Evolutionary conservation across 495 filamentous ascomycete species (phyloP), one percentile per base, ranked within the genome.

Genomic region (Acidomyces sp.): DNA sequence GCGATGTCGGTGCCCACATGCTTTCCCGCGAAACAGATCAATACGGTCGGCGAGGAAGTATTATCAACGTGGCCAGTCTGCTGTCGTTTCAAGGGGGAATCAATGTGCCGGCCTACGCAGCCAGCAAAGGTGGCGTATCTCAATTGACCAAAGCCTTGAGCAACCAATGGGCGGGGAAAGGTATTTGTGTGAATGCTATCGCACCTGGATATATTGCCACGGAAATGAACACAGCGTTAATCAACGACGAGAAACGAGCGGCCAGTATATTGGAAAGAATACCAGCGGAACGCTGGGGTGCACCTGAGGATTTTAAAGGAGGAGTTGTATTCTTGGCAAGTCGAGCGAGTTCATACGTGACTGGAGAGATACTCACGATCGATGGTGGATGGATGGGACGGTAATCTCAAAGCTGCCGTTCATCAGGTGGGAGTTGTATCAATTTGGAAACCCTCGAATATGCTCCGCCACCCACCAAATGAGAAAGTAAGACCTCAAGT

Each of bases 341-440:
- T 58, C 67, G 60, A 54, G 82, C 79, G 23, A 83, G 82, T 52
- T 70, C 59, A 20, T 93, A 93, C 66, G 80, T 95, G 9, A 81
- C 70, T 40, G 87, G 86, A 0, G 81, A 88, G 52, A 64, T 81
- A 0, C 45, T 93, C 43, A 75, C 80, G 4, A 82, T 94, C 31
- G 86, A 94, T 65, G 87, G 87, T 19, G 86, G 87, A 25, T 93
- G 86, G 85, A 92, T 93, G 85, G 83, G 84, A 6, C 65, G 85
- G 65, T 93, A 64, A 60, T 17, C 7, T n/a, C n/a, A n/a, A n/a
- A n/a, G n/a, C n/a, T n/a, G n/a, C n/a, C n/a, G n/a, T n/a, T n/a
- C n/a, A n/a, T n/a, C n/a, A n/a, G n/a, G n/a, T n/a, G n/a, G n/a
- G n/a, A n/a, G n/a, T 13, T 29, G 9, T 15, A 1, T 9, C 16